Evolutionary conservation across 2,329 filamentous ascomycete genomes (phyloP), one percentile per base, ranked within the genome.

Genomic region (Stemphylium vesicarium): DNA sequence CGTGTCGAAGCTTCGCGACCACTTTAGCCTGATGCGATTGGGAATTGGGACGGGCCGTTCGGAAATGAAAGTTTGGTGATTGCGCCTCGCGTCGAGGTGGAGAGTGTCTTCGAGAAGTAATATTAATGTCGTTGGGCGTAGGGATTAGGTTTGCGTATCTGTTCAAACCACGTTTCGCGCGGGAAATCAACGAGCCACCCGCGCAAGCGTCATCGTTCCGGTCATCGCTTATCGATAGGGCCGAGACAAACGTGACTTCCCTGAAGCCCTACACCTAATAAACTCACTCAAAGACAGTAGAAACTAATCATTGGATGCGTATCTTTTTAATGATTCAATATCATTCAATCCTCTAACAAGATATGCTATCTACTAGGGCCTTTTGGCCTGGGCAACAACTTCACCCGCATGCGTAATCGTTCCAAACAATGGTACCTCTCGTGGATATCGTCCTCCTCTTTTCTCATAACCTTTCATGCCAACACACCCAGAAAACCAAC

Each of bases 291-390:
- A 31, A 37, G 20, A 41, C n/a, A 16, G 11, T 20, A 29, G 8
- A 18, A 15, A 2, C 9, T n/a, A 18, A 13, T 24, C 26, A 35
- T 33, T 11, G 7, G 7, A 22, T 22, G 1, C 32, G 18, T 33
- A n/a, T 33, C 20, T 20, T 20, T 33, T 32, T 20, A 24, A 35
- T 35, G 33, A 15, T 26, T 26, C 13, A 10, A 26, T 33, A 16
- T 18, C 37, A 26, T 55, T 50, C 50, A 57, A 37, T 55, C 50
- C 44, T 56, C 40, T 42, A 50, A 56, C 37, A 56, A 44, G 49
- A 53, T 47, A 56, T 55, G 49, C 65, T 68, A 68, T 63, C 65
- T 65, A 66, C 53, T 53, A 31, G 37, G 41, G 32, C 31, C 35
- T 52, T 42, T 47, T 13, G 32, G 50, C 18, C 48, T 16, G 29